Percentiles rank a stretch among this genome's conserved stretches.
These are phyloP conservation scores for Glebionis coronaria DNA, from an alignment of 129 eudicot species.

Conservation along the genomic window DNA sequence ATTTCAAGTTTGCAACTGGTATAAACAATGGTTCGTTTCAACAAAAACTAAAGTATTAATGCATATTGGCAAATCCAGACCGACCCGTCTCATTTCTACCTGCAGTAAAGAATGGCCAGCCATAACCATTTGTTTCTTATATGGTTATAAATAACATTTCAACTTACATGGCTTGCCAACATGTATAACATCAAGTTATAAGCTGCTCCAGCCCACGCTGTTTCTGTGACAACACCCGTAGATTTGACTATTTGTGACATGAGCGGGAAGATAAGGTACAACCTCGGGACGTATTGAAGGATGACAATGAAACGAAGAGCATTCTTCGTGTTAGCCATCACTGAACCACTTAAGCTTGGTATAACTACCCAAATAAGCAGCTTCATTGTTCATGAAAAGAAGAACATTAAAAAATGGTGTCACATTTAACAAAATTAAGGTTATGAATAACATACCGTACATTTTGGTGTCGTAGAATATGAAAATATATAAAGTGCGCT, in stretches of 20 bases:
- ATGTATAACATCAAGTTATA: constrained; percentile 81
- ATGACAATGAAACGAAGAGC: constrained; percentile 74
- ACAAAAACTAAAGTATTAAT: no score
- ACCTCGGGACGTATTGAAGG: constrained; percentile 76
- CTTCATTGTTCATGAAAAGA: constrained; percentile 36
- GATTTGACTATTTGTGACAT: constrained; percentile 69
- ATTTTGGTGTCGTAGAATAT: no score
- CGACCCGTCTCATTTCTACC: background rate
- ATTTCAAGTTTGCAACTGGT: no score
- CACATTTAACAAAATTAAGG: background rate
- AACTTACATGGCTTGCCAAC: constrained; percentile 88
- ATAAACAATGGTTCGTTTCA: no score
- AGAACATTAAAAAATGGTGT: background rate
- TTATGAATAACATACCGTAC: no score
- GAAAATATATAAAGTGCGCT: background rate
- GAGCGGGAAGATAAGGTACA: constrained; percentile 68
- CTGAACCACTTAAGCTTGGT: constrained; percentile 73
- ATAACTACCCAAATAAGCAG: constrained; percentile 70
- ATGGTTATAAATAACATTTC: background rate
- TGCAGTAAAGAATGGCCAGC: no score
- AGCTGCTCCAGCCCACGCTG: constrained; percentile 94
- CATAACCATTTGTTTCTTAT: no score
- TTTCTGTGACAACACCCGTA: constrained; percentile 76
- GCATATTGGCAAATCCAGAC: no score
- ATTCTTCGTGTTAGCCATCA: constrained; percentile 78